phyloP scores from a whole-genome alignment of 306 rosid species.

The Begonia fuchsioides region DNA sequence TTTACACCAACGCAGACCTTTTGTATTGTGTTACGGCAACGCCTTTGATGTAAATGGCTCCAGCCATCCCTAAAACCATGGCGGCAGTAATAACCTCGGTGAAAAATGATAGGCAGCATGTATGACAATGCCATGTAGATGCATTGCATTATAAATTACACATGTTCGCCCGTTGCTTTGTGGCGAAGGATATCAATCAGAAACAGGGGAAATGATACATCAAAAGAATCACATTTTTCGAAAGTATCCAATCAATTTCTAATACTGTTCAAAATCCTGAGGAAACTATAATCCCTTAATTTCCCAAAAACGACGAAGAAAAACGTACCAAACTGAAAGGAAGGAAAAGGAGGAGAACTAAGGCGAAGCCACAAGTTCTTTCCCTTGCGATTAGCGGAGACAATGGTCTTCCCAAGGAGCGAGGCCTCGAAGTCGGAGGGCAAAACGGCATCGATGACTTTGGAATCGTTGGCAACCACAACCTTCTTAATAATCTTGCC shows the following conservation, averaged over 20 bases:
- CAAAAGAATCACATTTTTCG: too few species aligned
- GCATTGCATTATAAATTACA: too few species aligned
- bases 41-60: slow-evolving; percentile 80
- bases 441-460: slow-evolving; percentile 70
- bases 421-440: slow-evolving; percentile 62
- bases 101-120: background rate
- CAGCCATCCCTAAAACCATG: slow-evolving; percentile 63
- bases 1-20: slow-evolving; percentile 52
- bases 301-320: too few species aligned
- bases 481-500: slow-evolving; percentile 61
- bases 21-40: slow-evolving; percentile 75
- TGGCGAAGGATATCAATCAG: too few species aligned
- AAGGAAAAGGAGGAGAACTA: slow-evolving; percentile 84
- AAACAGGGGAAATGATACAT: too few species aligned
- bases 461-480: slow-evolving; percentile 57
- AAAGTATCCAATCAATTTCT: too few species aligned
- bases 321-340: slow-evolving; percentile 72
- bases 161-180: too few species aligned
- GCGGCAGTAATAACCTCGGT: background rate
- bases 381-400: slow-evolving; percentile 81
- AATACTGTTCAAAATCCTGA: too few species aligned
- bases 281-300: too few species aligned
- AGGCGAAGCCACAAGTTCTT: slow-evolving; percentile 87
- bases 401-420: slow-evolving; percentile 49
- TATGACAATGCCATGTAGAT: too few species aligned